phyloP scores from a whole-genome alignment of 306 rosid genomes.

The Abrus precatorius region DNA sequence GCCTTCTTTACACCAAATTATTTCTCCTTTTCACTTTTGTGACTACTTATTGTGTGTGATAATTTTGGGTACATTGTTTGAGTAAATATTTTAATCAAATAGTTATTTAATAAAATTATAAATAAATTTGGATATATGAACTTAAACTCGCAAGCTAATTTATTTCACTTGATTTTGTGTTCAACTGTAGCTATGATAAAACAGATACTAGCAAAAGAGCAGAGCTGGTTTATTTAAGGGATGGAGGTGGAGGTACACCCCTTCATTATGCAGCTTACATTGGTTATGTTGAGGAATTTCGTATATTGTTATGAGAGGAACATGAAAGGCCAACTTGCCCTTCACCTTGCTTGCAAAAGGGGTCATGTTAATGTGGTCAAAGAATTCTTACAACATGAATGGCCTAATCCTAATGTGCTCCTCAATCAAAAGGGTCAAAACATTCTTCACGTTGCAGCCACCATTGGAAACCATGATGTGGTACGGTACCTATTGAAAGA shows the following conservation, averaged over 20 bases:
- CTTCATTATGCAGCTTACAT: slow-evolving; percentile 39
- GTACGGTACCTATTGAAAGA: neutral
- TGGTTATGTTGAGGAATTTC: neutral
- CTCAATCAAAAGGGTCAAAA: slow-evolving; percentile 10
- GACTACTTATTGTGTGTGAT: too few relatives aligned
- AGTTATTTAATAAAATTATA: too few relatives aligned
- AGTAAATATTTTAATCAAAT: too few relatives aligned
- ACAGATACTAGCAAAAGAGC: neutral
- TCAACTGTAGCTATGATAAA: neutral
- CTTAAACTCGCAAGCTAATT: too few relatives aligned
- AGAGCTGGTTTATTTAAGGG: neutral
- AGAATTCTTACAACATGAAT: slow-evolving; percentile 17
- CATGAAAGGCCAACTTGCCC: too few relatives aligned
- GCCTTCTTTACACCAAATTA: neutral
- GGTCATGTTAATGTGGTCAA: neutral
- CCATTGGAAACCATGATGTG: neutral
- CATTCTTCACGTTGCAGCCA: slow-evolving; percentile 48
- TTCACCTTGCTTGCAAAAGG: too few relatives aligned
- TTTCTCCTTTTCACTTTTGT: neutral
- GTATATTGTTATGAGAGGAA: too few relatives aligned
- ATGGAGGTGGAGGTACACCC: slow-evolving; percentile 1
- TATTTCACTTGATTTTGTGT: neutral
- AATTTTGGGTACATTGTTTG: too few relatives aligned
- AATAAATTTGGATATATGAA: too few relatives aligned
- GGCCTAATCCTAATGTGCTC: neutral